phyloP scores from a whole-genome alignment of 352 stramenopile species.

The Phytophthora foliorum region DNA sequence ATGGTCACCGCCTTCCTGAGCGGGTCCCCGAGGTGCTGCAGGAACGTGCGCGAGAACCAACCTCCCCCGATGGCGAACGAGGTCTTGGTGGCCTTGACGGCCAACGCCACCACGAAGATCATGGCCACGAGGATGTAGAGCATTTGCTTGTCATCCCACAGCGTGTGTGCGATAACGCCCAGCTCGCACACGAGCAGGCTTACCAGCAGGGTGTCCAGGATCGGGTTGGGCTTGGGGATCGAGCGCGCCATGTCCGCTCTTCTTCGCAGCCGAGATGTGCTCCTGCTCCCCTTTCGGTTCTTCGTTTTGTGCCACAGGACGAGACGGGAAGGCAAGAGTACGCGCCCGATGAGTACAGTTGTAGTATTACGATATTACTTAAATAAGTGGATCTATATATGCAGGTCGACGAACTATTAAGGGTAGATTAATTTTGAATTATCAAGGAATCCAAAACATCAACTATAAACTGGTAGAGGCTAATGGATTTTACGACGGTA shows the following conservation, averaged over 20 bases:
- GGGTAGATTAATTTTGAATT: too few relatives aligned
- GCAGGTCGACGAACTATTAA: too few relatives aligned
- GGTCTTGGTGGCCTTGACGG: slow-evolving; percentile 75
- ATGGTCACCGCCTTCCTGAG: slow-evolving; percentile 85
- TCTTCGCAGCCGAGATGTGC: slow-evolving; percentile 14
- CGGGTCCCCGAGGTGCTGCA: slow-evolving; percentile 84
- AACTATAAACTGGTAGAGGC: too few relatives aligned
- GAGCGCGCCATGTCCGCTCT: slow-evolving; percentile 56
- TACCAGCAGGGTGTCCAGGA: slow-evolving; percentile 77
- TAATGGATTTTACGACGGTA: too few relatives aligned
- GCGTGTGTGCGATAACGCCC: slow-evolving; percentile 64
- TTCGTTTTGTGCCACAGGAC: slow-evolving; percentile 25
- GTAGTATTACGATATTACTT: too few relatives aligned
- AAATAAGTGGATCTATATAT: too few relatives aligned
- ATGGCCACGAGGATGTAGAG: slow-evolving; percentile 72
- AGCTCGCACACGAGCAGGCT: slow-evolving; percentile 70
- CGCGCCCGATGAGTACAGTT: too few relatives aligned
- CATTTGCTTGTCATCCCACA: slow-evolving; percentile 78
- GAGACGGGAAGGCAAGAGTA: background rate
- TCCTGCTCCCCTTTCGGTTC: slow-evolving; percentile 26
- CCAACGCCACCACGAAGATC: slow-evolving; percentile 73
- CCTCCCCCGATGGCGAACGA: slow-evolving; percentile 69
- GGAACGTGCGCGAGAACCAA: slow-evolving; percentile 82
- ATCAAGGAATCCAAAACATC: too few relatives aligned
- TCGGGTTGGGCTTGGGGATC: slow-evolving; percentile 72